Evolutionary conservation across 176 grass and related monocot species (phyloP), one percentile per base, ranked within the genome.

Genomic region (Avena sativa): DNA sequence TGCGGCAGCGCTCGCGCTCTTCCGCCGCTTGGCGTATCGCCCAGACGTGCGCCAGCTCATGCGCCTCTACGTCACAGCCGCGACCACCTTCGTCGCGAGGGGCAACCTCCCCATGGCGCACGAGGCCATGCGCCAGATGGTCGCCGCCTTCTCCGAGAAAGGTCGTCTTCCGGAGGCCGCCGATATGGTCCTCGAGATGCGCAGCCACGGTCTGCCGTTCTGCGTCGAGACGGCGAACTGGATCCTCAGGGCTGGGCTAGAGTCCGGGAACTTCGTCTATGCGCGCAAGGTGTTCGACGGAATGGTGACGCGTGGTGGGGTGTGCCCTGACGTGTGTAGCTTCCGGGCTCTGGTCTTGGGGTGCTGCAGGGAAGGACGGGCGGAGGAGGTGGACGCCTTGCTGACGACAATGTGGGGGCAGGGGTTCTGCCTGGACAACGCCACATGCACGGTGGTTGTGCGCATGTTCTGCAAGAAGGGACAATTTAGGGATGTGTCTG

Each of bases 161-260:
- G 90, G 82, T 0, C 80, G 90, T 64, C 89, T 95, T 20, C 88
- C 85, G 50, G 96, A 98, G 70, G 92, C 92, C 19, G 52, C 93
- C 2, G 88, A 95, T 69, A 98, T 98, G 92, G 82, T 94, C 9
- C 83, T 94, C 8, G 93, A 95, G 90, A 92, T 98, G 96, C 89
- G 92, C 28, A 98, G 84, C 86, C 90, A 94, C 71, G 96, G 96
- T 49, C 50, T 98, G 16, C 86, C 92, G 0, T 62, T 94, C 63
- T 71, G 69, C 78, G 86, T 98, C 57, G 89, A 95, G 80, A 98
- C 90, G 23, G 93, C 93, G 70, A 98, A 95, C 82, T 94, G 88
- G 87, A 80, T 90, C 52, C 86, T 98, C 8, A 78, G 79, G 11
- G 79, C 86, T 6, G 96, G 93, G 21, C 49, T 95, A 0, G 78